Conservation (phyloP, 2,329 filamentous ascomycete species). For the Seiridium cupressi region DNA sequence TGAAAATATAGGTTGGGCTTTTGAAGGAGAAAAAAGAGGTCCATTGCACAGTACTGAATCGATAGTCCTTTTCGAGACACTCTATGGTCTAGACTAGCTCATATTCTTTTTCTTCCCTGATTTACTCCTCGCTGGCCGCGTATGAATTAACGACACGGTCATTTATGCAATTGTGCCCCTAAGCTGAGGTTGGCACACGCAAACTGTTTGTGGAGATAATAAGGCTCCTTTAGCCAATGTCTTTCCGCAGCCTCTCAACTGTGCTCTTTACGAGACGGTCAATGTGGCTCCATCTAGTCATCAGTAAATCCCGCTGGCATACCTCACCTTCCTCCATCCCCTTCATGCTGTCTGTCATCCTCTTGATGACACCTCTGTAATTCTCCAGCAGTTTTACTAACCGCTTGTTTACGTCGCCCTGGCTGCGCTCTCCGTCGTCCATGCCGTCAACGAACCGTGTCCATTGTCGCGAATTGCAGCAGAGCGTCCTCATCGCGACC, state of each 20-base stretch:
- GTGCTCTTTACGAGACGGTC: conserved; percentile 32
- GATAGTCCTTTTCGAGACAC: too few relatives aligned
- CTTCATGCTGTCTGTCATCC: conserved; percentile 27
- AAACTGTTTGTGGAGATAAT: too few relatives aligned
- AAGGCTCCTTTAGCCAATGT: background rate
- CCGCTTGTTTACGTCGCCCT: conserved; percentile 34
- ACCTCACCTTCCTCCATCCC: conserved; percentile 26
- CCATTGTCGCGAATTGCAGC: conserved; percentile 39
- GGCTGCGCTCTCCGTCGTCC: conserved; percentile 44
- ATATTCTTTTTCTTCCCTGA: too few relatives aligned
- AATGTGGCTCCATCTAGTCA: conserved; percentile 42
- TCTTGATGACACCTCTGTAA: conserved; percentile 28
- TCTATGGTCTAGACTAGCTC: too few relatives aligned
- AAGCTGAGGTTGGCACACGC: too few relatives aligned
- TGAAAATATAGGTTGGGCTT: too few relatives aligned
- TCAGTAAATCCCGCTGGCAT: conserved; percentile 36
- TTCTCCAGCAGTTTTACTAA: conserved; percentile 36
- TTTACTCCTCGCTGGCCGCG: too few relatives aligned
- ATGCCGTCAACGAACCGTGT: conserved; percentile 41
- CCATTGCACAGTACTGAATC: too few relatives aligned
- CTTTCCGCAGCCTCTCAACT: conserved; percentile 27
- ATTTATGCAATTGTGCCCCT: too few relatives aligned
- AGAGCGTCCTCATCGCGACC: conserved; percentile 46
- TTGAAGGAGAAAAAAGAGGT: too few relatives aligned
- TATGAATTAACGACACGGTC: too few relatives aligned